These are phyloP conservation scores for Erigeron canadensis DNA, from an alignment of 129 eudicot genomes.

Conservation along the genomic window DNA sequence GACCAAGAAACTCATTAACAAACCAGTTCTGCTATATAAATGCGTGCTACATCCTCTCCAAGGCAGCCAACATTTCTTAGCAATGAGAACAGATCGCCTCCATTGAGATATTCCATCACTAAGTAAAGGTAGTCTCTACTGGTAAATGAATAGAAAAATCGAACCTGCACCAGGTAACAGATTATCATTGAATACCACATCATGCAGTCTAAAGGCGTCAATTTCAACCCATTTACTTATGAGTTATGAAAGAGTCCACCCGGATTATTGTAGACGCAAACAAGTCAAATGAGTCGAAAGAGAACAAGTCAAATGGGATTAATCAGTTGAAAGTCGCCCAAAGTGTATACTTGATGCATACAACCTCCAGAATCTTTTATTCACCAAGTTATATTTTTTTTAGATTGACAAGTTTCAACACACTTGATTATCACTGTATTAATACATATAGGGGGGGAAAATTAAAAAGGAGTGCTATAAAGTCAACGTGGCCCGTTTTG, in stretches of 20 bases:
- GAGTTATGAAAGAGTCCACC: too few species aligned
- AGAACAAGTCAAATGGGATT: neutral
- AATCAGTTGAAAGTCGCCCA: too few species aligned
- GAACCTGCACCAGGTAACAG: slow-evolving; percentile 48
- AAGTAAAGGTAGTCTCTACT: slow-evolving; percentile 78
- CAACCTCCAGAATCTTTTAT: neutral
- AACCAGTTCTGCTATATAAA: slow-evolving; percentile 86
- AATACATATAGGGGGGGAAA: neutral
- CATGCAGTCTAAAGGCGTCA: too few species aligned
- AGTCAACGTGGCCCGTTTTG: too few species aligned
- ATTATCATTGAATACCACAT: neutral
- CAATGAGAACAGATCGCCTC: slow-evolving; percentile 90
- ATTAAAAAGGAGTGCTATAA: neutral
- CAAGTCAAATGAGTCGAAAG: neutral
- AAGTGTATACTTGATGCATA: neutral
- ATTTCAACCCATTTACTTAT: too few species aligned
- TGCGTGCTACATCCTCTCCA: slow-evolving; percentile 70
- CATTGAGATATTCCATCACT: slow-evolving; percentile 92
- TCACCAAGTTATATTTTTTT: too few species aligned
- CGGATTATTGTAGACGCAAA: slow-evolving; percentile 33
- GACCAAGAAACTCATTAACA: slow-evolving; percentile 11
- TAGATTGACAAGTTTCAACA: neutral
- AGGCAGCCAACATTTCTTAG: slow-evolving; percentile 80
- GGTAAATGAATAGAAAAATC: slow-evolving; percentile 83
- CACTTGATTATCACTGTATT: too few species aligned